phyloP scores from a whole-genome alignment of 176 grass and related monocot species.

The Oryza punctata region DNA sequence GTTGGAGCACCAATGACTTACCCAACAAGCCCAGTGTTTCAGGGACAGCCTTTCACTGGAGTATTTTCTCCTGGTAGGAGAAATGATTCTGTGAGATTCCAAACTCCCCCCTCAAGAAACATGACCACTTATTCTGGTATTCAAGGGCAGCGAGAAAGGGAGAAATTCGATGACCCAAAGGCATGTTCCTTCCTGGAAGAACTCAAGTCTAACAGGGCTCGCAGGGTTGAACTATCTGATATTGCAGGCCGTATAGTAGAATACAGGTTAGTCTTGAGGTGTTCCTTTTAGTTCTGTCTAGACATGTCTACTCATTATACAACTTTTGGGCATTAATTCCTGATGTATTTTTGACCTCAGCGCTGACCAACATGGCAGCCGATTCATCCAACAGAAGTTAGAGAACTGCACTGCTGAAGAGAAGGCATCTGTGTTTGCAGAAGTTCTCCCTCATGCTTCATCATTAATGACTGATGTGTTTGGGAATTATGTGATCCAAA shows the following conservation, averaged over 20 bases:
- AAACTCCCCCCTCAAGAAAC: constrained; percentile 49
- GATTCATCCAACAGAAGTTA: constrained; percentile 99
- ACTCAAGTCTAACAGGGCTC: constrained; percentile 75
- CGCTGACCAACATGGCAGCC: constrained; percentile 96
- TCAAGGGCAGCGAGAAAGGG: constrained; percentile 63
- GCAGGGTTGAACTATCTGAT: constrained; percentile 80
- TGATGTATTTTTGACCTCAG: constrained; percentile 49
- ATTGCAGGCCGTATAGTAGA: constrained; percentile 79
- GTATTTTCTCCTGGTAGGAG: constrained; percentile 56
- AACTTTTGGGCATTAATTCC: constrained; percentile 26
- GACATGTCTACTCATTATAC: constrained; percentile 5
- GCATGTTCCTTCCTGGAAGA: constrained; percentile 84
- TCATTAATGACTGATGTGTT: constrained; percentile 95
- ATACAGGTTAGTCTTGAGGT: constrained; percentile 73
- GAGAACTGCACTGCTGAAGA: constrained; percentile 86
- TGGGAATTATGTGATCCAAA: constrained; percentile 99
- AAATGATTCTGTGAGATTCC: constrained; percentile 61
- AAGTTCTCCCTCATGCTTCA: constrained; percentile 87
- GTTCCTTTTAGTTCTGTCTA: constrained; percentile 17
- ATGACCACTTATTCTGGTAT: constrained; percentile 45
- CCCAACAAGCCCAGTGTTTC: constrained; percentile 62
- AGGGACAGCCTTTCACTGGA: constrained; percentile 46
- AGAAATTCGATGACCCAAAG: constrained; percentile 70
- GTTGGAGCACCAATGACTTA: constrained; percentile 55
- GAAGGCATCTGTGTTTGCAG: constrained; percentile 84